These are phyloP conservation scores for Syzygium grande DNA, from an alignment of 345 rosid genomes.

Conservation along the genomic window DNA sequence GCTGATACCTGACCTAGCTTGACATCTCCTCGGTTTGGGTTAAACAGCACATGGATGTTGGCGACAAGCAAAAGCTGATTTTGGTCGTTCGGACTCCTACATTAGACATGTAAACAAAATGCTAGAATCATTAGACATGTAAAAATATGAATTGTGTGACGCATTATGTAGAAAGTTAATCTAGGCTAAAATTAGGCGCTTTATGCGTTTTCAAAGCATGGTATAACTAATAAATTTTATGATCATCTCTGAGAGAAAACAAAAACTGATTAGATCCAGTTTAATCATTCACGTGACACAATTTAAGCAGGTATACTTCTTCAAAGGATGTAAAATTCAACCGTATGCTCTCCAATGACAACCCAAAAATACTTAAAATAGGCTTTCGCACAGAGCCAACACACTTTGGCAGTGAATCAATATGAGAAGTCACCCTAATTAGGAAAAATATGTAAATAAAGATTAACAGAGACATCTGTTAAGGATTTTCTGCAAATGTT, in stretches of 20 bases:
- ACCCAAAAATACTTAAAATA: not conserved
- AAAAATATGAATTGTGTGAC: not conserved
- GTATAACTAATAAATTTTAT: not conserved
- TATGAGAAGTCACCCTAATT: not conserved
- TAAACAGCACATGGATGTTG: slow-evolving; percentile 70
- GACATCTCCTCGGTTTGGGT: slow-evolving; percentile 86
- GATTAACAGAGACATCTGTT: not conserved
- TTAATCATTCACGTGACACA: not conserved
- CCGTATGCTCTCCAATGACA: not conserved
- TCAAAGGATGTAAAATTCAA: not conserved
- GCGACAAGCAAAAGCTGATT: slow-evolving; percentile 57
- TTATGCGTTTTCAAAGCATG: not conserved
- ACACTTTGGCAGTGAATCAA: not conserved
- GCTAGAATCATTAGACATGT: not conserved
- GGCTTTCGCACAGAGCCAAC: not conserved
- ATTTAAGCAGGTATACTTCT: not conserved
- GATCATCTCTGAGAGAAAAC: not conserved
- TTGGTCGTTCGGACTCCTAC: slow-evolving; percentile 23
- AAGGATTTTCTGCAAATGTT: not conserved
- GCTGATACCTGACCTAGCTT: slow-evolving; percentile 75
- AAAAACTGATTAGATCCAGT: not conserved
- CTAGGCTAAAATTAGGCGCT: not conserved
- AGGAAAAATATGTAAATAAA: not conserved
- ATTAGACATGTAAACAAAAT: not conserved
- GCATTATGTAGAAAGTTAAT: not conserved